Base-by-base conservation (phyloP, 2,329 filamentous ascomycete species). In the Arthrinium puccinioides region DNA sequence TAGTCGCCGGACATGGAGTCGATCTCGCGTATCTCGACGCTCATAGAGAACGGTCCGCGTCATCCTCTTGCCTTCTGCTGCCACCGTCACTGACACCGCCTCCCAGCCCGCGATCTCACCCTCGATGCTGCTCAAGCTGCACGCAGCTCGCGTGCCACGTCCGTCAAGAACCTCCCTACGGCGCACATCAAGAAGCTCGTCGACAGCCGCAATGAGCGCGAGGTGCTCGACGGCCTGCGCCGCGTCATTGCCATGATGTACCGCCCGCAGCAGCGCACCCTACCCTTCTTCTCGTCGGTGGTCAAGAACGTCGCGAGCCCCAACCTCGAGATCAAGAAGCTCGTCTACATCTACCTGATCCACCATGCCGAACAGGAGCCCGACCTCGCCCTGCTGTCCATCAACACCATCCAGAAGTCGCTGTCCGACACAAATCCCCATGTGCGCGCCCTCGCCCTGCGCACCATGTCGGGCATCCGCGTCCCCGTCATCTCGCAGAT, bases 401-500 rank as follows among this genome's bases (percentile, higher is more conserved):
- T 98, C 74, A 98, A 98, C 64, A 94, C 92, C 6, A 97, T 98
- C 51, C 92, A 98, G 57, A 97, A 96, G 63, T 95, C 90, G 9
- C 76, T 98, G 41, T 94, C 88, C 18, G 92, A 98, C 62, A 72
- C 82, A 40, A 96, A 89, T 58, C 87, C 92, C 2, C 85, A 94
- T 55, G 80, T 96, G 15, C 82, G 92, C 48, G 87, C 90, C 16
- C 82, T 98, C 53, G 92, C 92, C 1, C 72, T 98, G 44, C 87
- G 89, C 45, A 95, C 92, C 47, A 98, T 98, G 90, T 94, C 89
- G 1, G 88, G 87, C 10, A 97, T 98, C 45, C 77, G 85, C n/a
- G 90, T 98, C 1, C 90, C 92, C 0, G 89, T 96, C 36, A 98
- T 98, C 61, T 94, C 87, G 52, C 92, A 97, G 64, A 97, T 98